Evolutionary conservation across 306 rosid species (phyloP), one percentile per base, ranked within the genome.

Genomic region (Crotalaria pallida): DNA sequence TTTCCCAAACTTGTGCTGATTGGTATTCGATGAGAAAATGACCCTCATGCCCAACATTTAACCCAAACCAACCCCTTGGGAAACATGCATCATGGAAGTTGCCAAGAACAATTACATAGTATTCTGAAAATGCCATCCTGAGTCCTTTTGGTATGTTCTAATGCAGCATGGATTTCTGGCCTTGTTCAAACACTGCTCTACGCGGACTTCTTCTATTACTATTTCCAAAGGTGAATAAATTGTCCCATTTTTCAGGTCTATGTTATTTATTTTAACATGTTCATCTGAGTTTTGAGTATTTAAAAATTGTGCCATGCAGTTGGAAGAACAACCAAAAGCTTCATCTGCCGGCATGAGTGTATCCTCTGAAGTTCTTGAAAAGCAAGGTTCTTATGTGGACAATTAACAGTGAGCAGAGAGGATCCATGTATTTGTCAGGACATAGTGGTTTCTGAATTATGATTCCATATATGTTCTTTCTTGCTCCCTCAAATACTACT

Each of bases 201-300:
- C 69, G 96, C 89, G 38, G 98, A 92, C 73, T 92, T 92, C 86
- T 92, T 92, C 87, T 92, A 92, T 65, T 92, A 92, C 77, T 92
- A 89, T 75, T 87, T 87, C 83, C 84, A 87, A 77, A 92, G 98
- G 98, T 87, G 83, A 67, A n/a, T 63, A 84, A 67, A n/a, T 63
- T 67, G 12, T 7, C 75, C 41, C 18, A 11, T 59, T 16, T 57
- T 47, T 58, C 57, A 10, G 23, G 53, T 24, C 34, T 31, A 58
- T 63, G 63, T 49, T 69, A 21, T 56, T 61, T 72, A 2, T 27
- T 47, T 5, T 45, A 34, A 23, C 15, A 16, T 6, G 56, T 67
- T 36, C 55, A 13, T 38, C 69, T 53, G 44, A 53, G 47, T 34
- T 31, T 43, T 55, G 63, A 63, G 27, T 56, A 29, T 71, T 80